Conservation (phyloP, 1,284 basidiomycete genomes). For the Phellinidium pouzarii region DNA sequence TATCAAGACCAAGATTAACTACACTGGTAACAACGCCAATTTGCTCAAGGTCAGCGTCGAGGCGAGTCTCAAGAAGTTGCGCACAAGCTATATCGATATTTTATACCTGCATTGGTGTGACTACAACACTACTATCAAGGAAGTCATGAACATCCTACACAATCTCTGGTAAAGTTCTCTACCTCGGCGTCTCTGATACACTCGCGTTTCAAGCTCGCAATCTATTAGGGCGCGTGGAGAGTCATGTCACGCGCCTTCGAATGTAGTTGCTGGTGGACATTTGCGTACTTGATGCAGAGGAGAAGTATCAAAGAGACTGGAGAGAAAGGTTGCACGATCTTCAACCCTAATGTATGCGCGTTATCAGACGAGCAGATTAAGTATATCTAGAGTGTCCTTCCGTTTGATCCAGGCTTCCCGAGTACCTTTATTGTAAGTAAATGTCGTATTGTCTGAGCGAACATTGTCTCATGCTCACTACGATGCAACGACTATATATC, state of each 20-base stretch:
- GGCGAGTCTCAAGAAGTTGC: conserved; percentile 31
- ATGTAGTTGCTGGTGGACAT: conserved; percentile 1
- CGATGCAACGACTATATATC: conserved; percentile 12
- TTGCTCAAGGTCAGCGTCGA: conserved; percentile 29
- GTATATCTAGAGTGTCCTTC: conserved; percentile 9
- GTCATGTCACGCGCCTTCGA: conserved; percentile 28
- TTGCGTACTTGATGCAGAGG: too few relatives aligned
- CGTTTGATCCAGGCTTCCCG: conserved; percentile 28
- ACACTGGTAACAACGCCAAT: conserved; percentile 31
- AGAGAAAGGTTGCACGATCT: conserved; percentile 19
- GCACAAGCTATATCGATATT: not conserved
- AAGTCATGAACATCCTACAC: conserved; percentile 22
- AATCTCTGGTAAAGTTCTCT: conserved; percentile 35
- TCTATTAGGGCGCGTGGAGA: conserved; percentile 31
- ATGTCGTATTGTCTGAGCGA: not conserved
- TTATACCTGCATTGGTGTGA: conserved; percentile 22
- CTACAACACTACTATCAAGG: conserved; percentile 29
- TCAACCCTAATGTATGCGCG: conserved; percentile 17
- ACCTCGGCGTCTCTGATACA: conserved; percentile 28
- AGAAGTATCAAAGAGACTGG: conserved; percentile 17
- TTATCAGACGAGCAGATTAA: conserved; percentile 22
- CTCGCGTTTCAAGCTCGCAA: conserved; percentile 27
- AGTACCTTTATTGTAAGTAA: conserved; percentile 23
- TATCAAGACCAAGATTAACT: conserved; percentile 26
- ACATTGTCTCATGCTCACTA: not conserved